Evolutionary conservation across 345 rosid genomes (phyloP).

Genomic region (Firmiana major): DNA sequence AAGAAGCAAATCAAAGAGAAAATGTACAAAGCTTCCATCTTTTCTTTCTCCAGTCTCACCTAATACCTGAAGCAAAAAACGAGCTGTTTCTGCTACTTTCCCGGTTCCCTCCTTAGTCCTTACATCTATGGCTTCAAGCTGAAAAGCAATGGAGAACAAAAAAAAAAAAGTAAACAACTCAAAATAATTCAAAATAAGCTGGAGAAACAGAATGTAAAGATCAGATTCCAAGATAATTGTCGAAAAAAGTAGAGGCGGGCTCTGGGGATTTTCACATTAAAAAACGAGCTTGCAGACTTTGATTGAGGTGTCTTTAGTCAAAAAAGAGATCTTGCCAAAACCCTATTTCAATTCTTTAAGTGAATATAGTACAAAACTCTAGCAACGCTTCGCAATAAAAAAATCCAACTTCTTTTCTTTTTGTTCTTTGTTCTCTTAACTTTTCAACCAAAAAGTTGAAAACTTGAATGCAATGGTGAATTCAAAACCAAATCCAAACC

Average conservation of each 20-base stretch:
- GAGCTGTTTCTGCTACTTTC: constrained; percentile 46
- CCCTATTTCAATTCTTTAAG: constrained; percentile 11
- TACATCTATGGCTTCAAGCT: constrained; percentile 18
- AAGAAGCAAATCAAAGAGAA: constrained; percentile 33
- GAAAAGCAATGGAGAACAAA: constrained; percentile 12
- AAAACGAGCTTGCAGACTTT: constrained; percentile 39
- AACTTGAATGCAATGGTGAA: constrained; percentile 19
- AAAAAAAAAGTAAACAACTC: constrained; percentile 13
- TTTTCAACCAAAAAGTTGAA: constrained; percentile 20
- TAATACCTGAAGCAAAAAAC: constrained; percentile 31
- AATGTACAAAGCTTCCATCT: constrained; percentile 31
- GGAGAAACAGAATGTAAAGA: constrained; percentile 36
- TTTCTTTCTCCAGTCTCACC: constrained; percentile 12
- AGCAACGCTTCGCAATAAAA: neutral
- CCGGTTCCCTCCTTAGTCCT: neutral
- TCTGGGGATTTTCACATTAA: constrained; percentile 34
- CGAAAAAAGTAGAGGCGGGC: constrained; percentile 39
- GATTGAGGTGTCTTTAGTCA: constrained; percentile 30
- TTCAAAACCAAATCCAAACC: neutral
- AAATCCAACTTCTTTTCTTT: constrained; percentile 30
- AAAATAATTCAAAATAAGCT: constrained; percentile 19
- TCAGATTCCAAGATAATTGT: constrained; percentile 56
- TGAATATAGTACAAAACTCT: neutral
- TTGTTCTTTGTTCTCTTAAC: constrained; percentile 18
- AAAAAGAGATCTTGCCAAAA: constrained; percentile 12